Evolutionary conservation across 352 stramenopile genomes (phyloP).

Genomic region (Phytophthora aleatoria): DNA sequence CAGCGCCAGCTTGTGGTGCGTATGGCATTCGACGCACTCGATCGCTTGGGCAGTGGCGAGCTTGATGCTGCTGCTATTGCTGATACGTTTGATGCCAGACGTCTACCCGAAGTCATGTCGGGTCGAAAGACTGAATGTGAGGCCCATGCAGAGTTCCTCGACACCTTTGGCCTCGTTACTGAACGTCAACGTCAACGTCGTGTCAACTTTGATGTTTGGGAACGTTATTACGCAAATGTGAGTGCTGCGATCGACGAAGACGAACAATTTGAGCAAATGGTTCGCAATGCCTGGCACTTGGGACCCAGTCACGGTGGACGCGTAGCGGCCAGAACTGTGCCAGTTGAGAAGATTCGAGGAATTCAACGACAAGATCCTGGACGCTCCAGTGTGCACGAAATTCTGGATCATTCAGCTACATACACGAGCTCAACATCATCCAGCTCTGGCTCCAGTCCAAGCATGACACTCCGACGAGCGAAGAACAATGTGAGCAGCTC

Average conservation of each 20-base stretch:
- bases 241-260: constrained; percentile 90
- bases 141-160: constrained; percentile 83
- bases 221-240: constrained; percentile 91
- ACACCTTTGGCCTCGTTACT: constrained; percentile 70
- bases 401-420: constrained; percentile 58
- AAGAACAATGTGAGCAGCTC: constrained; percentile 58
- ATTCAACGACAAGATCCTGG: constrained; percentile 13
- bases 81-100: constrained; percentile 77
- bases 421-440: constrained; percentile 7
- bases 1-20: constrained; percentile 78
- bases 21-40: constrained; percentile 88
- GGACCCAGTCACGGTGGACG: constrained; percentile 44
- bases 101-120: constrained; percentile 84
- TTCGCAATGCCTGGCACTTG: constrained; percentile 87
- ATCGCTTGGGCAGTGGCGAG: constrained; percentile 76
- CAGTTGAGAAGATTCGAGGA: constrained; percentile 25
- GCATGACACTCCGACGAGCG: constrained; percentile 34
- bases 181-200: constrained; percentile 56
- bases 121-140: constrained; percentile 78
- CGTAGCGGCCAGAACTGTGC: constrained; percentile 1
- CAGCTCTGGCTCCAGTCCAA: constrained; percentile 19
- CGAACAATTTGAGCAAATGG: constrained; percentile 94
- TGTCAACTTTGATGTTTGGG: constrained; percentile 66
- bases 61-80: constrained; percentile 78
- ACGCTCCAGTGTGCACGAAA: constrained; percentile 54